Base-by-base conservation (phyloP, 2,329 filamentous ascomycete species). In the Ophiostoma ips region DNA sequence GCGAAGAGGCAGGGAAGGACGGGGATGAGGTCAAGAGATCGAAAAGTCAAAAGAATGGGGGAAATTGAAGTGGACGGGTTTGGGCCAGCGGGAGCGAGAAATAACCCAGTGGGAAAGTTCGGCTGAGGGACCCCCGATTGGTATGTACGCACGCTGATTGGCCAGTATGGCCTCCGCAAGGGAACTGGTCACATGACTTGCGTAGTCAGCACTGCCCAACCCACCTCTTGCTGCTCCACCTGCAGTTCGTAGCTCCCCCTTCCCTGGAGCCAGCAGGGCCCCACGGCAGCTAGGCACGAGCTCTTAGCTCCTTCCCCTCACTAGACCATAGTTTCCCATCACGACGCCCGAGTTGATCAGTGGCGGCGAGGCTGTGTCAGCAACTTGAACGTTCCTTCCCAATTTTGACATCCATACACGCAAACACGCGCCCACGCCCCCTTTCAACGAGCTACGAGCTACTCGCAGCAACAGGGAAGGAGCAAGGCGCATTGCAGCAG, bases 61-160 rank as follows among this genome's bases (percentile, higher is more conserved):
- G 16, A 36, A 38, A 5, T 37, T 47, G 41, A 35, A 33, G n/a
- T n/a, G 11, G 37, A 12, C 21, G 21, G 37, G 38, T 41, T 41
- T 41, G 38, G 38, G 21, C 19, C 19, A 43, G 40, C 15, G 13
- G 44, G 38, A 28, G 24, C 24, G 49, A 49, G 48, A 50, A 53
- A 50, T 50, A 46, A 49, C 51, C 43, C 38, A 34, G 50, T 51
- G 53, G 51, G 53, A 54, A 53, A 53, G 15, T 54, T 53, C 53
- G 53, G 55, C 45, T 53, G n/a, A 37, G 50, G 49, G 50, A 40
- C 49, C 43, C 21, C 47, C 50, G 52, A 52, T 55, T 52, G 54
- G 50, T 55, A 53, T 47, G 28, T 33, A n/a, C 9, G 24, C 16
- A n/a, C 21, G 16, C 49, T 56, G 52, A 57, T 57, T 57, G 55